Percentiles rank a stretch among this genome's conserved stretches.
These are phyloP conservation scores for Mucor irregularis DNA, from an alignment of 371 early-diverging fungal genomes.

Conservation along the genomic window DNA sequence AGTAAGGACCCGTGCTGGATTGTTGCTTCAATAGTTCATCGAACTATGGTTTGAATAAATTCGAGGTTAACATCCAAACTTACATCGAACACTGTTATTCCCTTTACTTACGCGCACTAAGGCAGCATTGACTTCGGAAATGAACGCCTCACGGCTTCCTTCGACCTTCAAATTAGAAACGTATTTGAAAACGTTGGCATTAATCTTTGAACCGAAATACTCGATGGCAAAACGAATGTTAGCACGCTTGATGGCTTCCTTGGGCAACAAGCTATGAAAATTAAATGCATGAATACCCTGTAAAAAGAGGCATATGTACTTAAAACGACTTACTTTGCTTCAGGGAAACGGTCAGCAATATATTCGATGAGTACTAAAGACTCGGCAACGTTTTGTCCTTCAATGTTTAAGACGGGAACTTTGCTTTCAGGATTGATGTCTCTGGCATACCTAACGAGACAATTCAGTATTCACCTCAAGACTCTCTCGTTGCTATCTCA, in stretches of 20 bases:
- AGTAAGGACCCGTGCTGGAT: constrained; percentile 60
- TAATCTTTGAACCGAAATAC: constrained; percentile 41
- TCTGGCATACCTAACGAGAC: constrained; percentile 6
- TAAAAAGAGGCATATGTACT: too few species aligned
- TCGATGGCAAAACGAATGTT: constrained; percentile 60
- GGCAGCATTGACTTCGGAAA: constrained; percentile 16
- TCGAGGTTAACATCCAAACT: not conserved
- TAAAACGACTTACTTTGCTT: constrained; percentile 39
- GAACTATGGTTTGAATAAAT: constrained; percentile 14
- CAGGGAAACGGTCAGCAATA: constrained; percentile 48
- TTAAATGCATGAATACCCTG: too few species aligned
- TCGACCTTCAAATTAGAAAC: constrained; percentile 25
- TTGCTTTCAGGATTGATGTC: constrained; percentile 54
- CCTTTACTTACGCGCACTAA: constrained; percentile 32
- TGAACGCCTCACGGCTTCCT: constrained; percentile 22
- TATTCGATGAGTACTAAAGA: constrained; percentile 54
- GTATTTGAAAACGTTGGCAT: constrained; percentile 27
- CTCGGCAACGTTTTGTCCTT: constrained; percentile 47
- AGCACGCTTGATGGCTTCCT: constrained; percentile 48
- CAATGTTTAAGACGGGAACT: constrained; percentile 50
- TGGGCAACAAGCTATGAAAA: constrained; percentile 36
- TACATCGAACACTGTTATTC: not conserved
- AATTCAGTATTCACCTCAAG: too few species aligned
- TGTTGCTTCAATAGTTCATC: constrained; percentile 48
- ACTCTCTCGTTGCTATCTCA: too few species aligned